Evolutionary conservation across 2,329 filamentous ascomycete genomes (phyloP).

Genomic region (Trichoderma sp.): DNA sequence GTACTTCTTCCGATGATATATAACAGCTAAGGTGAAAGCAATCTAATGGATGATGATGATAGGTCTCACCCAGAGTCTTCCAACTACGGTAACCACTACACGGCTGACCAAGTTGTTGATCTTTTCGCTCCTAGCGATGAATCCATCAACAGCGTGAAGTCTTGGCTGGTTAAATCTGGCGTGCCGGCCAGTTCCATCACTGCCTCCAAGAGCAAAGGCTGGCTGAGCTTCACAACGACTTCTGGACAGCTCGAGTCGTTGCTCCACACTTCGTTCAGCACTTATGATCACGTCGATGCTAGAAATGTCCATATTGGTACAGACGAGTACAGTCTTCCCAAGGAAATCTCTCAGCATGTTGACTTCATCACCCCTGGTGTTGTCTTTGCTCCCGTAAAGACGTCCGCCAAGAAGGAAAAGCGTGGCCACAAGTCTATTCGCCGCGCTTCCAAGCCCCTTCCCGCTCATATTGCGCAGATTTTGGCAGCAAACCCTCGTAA

Average conservation of each 20-base stretch:
- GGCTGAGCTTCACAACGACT: constrained; percentile 57
- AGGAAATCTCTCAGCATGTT: constrained; percentile 39
- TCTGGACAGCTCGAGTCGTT: constrained; percentile 55
- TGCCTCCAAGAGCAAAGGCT: constrained; percentile 53
- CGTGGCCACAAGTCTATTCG: background rate
- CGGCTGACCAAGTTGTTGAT: constrained; percentile 43
- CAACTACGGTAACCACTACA: constrained; percentile 51
- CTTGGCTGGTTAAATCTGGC: constrained; percentile 56
- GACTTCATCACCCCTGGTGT: constrained; percentile 47
- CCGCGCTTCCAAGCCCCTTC: background rate
- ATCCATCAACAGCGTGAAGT: constrained; percentile 50
- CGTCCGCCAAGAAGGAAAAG: background rate
- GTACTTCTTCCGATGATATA: background rate
- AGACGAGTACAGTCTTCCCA: constrained; percentile 44
- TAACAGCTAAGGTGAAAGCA: too few relatives aligned
- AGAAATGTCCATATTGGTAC: constrained; percentile 42
- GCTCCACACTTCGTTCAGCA: constrained; percentile 54
- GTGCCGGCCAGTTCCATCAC: constrained; percentile 49
- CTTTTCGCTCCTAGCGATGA: constrained; percentile 47
- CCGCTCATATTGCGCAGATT: background rate
- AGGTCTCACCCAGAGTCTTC: constrained; percentile 45
- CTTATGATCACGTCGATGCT: constrained; percentile 45
- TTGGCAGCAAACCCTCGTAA: constrained; percentile 4
- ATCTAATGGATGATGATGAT: background rate
- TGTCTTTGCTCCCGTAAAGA: constrained; percentile 9